Conservation (phyloP, 768 basidiomycete genomes). For the Boletellus ananiceps region DNA sequence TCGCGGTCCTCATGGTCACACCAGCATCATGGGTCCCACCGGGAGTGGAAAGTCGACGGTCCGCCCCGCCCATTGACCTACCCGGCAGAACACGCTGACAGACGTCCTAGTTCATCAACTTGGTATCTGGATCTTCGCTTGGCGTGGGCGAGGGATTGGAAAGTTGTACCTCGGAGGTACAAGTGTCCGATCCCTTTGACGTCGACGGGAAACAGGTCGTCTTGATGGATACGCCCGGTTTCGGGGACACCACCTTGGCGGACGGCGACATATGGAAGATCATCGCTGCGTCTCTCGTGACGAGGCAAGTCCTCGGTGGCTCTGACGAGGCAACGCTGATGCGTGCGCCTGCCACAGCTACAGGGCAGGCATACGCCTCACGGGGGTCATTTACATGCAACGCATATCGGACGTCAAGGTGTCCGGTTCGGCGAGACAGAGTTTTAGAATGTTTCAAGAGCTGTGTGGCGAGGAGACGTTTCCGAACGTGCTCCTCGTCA, state of each 20-base stretch:
- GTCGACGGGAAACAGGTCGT: constrained; percentile 34
- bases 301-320: constrained; percentile 14
- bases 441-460: constrained; percentile 47
- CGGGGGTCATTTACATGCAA: constrained; percentile 51
- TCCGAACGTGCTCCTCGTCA: constrained; percentile 45
- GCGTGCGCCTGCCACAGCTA: constrained; percentile 10
- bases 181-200: constrained; percentile 22
- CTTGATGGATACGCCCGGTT: constrained; percentile 61
- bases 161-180: constrained; percentile 33
- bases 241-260: constrained; percentile 47
- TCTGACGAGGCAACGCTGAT: background rate
- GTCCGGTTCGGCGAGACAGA: constrained; percentile 42
- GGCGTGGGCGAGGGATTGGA: constrained; percentile 30
- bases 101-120: constrained; percentile 32
- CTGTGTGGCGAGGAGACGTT: constrained; percentile 47
- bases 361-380: constrained; percentile 28
- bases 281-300: constrained; percentile 39
- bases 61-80: background rate
- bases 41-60: constrained; percentile 33
- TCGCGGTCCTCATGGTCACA: constrained; percentile 5
- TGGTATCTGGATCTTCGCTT: constrained; percentile 25
- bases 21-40: constrained; percentile 27
- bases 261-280: constrained; percentile 48
- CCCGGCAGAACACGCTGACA: background rate
- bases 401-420: constrained; percentile 47